A percentile compares a stretch with the other conserved stretches of the same genome.
phyloP scores from a whole-genome alignment of 257 asterid species.

The Solanum pinnatisectum region DNA sequence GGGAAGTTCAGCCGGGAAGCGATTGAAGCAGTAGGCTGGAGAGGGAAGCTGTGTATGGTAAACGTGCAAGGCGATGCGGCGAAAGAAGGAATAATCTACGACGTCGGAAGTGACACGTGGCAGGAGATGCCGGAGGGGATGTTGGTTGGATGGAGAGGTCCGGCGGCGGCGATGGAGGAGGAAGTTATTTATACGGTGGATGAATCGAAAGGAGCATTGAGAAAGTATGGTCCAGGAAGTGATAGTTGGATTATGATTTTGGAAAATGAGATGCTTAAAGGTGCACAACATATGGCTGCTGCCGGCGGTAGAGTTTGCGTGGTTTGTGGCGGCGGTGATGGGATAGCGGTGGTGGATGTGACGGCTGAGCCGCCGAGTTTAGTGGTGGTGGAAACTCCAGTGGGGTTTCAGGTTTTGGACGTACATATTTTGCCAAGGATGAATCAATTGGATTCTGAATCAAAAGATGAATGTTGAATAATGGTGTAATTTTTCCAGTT shows the following conservation, averaged over 20 bases:
- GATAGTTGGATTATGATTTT: constrained; percentile 49
- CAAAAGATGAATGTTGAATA: not conserved
- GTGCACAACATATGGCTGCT: constrained; percentile 52
- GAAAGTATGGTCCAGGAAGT: constrained; percentile 27
- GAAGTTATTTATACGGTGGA: constrained; percentile 55
- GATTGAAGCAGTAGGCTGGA: constrained; percentile 74
- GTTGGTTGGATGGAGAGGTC: constrained; percentile 76
- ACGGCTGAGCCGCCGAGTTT: constrained; percentile 24
- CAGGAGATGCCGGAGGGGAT: constrained; percentile 79
- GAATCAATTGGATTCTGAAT: not conserved
- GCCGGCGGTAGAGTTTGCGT: constrained; percentile 61
- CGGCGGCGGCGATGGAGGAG: constrained; percentile 44
- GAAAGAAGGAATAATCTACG: constrained; percentile 57
- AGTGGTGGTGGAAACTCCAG: constrained; percentile 54
- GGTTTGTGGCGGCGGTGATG: constrained; percentile 24
- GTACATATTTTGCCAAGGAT: constrained; percentile 65
- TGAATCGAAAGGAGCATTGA: constrained; percentile 49
- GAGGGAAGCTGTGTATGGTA: constrained; percentile 64
- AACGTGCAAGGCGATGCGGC: constrained; percentile 38
- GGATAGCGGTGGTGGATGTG: constrained; percentile 61
- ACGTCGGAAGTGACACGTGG: constrained; percentile 38
- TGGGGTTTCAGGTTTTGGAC: constrained; percentile 32
- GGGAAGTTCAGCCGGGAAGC: constrained; percentile 76
- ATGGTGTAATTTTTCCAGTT: too few relatives aligned
- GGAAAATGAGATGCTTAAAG: constrained; percentile 28